Conservation (phyloP, 176 grass and related monocot genomes). For the Elaeis guineensis region DNA sequence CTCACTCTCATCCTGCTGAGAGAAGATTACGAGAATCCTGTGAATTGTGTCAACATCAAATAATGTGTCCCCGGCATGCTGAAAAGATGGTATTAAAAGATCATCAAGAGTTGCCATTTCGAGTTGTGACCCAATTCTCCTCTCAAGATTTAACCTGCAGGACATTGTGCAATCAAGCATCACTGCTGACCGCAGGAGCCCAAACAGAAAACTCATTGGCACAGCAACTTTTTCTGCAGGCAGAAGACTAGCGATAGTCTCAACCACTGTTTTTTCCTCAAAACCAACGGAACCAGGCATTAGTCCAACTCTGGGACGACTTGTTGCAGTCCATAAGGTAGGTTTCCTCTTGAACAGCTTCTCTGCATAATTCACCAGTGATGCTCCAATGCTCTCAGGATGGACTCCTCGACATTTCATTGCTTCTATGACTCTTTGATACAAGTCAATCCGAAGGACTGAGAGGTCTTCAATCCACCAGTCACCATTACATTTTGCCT, state of each 20-base stretch:
- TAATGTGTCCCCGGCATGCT: conserved; percentile 47
- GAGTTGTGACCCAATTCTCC: conserved; percentile 33
- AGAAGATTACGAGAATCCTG: conserved; percentile 57
- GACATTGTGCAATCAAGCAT: conserved; percentile 24
- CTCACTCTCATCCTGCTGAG: conserved; percentile 41
- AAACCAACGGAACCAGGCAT: not conserved
- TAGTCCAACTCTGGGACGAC: not conserved
- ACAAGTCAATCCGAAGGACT: conserved; percentile 13
- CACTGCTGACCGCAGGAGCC: conserved; percentile 30
- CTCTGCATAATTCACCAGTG: conserved; percentile 10
- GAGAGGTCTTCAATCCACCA: conserved; percentile 26
- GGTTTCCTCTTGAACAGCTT: conserved; percentile 4
- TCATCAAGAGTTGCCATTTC: conserved; percentile 38
- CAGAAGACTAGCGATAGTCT: conserved; percentile 31
- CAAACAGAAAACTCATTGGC: conserved; percentile 21
- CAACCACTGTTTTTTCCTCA: conserved; percentile 29
- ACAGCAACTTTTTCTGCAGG: conserved; percentile 22
- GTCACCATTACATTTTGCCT: conserved; percentile 7
- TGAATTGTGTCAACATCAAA: conserved; percentile 54
- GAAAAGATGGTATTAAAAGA: conserved; percentile 24
- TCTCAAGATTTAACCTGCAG: conserved; percentile 42
- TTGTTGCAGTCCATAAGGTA: not conserved
- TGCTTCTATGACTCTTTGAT: conserved; percentile 10
- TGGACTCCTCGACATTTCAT: conserved; percentile 13
- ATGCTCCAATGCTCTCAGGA: conserved; percentile 16